A percentile compares a stretch with the other conserved stretches of the same genome.
Evolutionary conservation across 352 stramenopile species (phyloP).

Genomic region (Globisporangium ultimum): DNA sequence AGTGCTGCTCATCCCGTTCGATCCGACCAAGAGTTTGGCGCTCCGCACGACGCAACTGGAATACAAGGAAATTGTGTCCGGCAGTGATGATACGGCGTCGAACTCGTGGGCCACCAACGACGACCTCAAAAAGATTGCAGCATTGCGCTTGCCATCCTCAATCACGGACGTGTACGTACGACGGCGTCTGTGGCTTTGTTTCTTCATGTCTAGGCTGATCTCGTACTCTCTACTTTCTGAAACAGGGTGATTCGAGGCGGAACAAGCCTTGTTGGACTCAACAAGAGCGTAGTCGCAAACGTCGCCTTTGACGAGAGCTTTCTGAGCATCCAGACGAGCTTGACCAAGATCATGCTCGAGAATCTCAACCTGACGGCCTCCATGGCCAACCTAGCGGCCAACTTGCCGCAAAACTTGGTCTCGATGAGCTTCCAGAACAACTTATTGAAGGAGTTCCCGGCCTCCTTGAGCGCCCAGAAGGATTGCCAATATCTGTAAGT

Average conservation of each 20-base stretch:
- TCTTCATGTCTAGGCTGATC: no score
- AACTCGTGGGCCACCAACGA: slow-evolving; percentile 5
- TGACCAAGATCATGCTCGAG: not conserved
- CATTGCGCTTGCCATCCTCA: not conserved
- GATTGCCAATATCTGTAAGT: not conserved
- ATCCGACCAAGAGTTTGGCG: not conserved
- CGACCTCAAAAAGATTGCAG: not conserved
- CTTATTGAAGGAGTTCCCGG: not conserved
- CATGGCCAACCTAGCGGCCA: not conserved
- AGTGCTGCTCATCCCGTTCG: not conserved
- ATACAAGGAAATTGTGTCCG: not conserved
- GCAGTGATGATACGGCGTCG: not conserved
- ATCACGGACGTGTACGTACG: slow-evolving; percentile 3
- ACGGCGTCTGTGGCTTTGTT: no score
- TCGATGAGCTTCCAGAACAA: slow-evolving; percentile 2
- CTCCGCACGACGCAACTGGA: not conserved
- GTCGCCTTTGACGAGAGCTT: slow-evolving; percentile 7
- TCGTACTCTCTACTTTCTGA: no score
- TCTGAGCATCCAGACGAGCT: not conserved
- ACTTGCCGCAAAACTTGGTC: not conserved
- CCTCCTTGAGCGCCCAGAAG: not conserved
- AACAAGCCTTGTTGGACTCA: not conserved
- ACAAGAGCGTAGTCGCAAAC: not conserved
- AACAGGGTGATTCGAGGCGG: not conserved
- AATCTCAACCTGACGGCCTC: slow-evolving; percentile 1